A percentile compares a stretch with the other conserved stretches of the same genome.
Conservation (phyloP, 495 filamentous ascomycete species). For the Hypoxylon crocopeplum region DNA sequence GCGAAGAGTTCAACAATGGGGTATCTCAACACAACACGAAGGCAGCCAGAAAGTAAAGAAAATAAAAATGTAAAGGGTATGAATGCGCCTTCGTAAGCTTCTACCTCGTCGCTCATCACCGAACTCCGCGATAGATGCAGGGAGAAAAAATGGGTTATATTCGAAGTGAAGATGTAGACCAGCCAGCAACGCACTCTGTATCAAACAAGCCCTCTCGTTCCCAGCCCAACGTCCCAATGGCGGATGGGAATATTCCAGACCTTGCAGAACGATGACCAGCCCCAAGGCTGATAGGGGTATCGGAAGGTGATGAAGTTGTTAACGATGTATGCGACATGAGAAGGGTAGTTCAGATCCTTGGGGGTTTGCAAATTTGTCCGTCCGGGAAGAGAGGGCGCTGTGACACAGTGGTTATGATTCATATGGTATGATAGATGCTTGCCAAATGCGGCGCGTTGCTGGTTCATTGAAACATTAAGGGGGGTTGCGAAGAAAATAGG, state of each 20-base stretch:
- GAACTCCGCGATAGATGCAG: constrained; percentile 37
- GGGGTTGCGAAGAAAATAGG: constrained; percentile 28
- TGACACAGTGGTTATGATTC: neutral
- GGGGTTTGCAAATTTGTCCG: constrained; percentile 19
- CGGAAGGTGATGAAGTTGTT: constrained; percentile 22
- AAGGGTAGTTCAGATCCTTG: constrained; percentile 29
- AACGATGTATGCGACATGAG: constrained; percentile 24
- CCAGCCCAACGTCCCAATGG: constrained; percentile 7
- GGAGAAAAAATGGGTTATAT: constrained; percentile 25
- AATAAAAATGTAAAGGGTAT: constrained; percentile 36
- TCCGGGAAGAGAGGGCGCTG: constrained; percentile 9
- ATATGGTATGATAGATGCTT: neutral
- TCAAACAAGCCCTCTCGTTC: constrained; percentile 16
- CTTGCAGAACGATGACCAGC: constrained; percentile 31
- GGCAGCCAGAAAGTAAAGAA: constrained; percentile 31
- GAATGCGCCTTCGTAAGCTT: constrained; percentile 39
- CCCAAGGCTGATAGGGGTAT: constrained; percentile 33
- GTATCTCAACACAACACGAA: constrained; percentile 43
- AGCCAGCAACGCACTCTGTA: constrained; percentile 39
- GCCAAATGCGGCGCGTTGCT: constrained; percentile 11
- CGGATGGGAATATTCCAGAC: constrained; percentile 11
- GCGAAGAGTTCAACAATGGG: constrained; percentile 44
- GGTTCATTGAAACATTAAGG: constrained; percentile 42
- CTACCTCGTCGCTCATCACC: constrained; percentile 30
- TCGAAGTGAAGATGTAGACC: constrained; percentile 36